Conservation (phyloP, 2,329 filamentous ascomycete genomes). For the Zasmidium angulare region DNA sequence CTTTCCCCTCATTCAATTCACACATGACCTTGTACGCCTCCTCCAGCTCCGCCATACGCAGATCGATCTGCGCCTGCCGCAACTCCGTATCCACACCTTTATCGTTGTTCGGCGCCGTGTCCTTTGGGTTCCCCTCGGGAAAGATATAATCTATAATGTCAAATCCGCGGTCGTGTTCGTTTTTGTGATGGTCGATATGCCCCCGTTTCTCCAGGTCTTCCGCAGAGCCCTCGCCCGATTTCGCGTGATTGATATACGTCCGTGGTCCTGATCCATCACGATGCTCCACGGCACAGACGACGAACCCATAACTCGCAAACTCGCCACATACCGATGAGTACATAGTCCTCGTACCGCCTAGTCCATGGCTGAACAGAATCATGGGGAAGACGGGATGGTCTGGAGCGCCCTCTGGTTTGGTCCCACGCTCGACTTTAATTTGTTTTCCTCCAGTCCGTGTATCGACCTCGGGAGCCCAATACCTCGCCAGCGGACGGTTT, state of each 20-base stretch:
- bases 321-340: slow-evolving; percentile 65
- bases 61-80: slow-evolving; percentile 61
- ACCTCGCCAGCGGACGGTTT: slow-evolving; percentile 58
- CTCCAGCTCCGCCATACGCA: slow-evolving; percentile 64
- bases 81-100: slow-evolving; percentile 61
- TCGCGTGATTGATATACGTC: slow-evolving; percentile 59
- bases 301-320: slow-evolving; percentile 65
- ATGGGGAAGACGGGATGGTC: slow-evolving; percentile 57
- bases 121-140: slow-evolving; percentile 52
- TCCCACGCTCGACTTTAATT: slow-evolving; percentile 43
- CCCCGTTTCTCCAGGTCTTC: slow-evolving; percentile 29
- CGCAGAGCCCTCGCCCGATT: slow-evolving; percentile 39
- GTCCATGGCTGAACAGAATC: slow-evolving; percentile 65
- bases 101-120: slow-evolving; percentile 55
- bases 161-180: slow-evolving; percentile 29
- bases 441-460: slow-evolving; percentile 41
- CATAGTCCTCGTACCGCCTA: slow-evolving; percentile 63
- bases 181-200: slow-evolving; percentile 25
- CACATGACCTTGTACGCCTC: slow-evolving; percentile 60
- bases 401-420: slow-evolving; percentile 36
- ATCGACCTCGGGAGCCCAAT: slow-evolving; percentile 47
- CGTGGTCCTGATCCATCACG: slow-evolving; percentile 64
- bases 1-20: slow-evolving; percentile 57
- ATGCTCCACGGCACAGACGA: slow-evolving; percentile 66
- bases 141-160: slow-evolving; percentile 58